Evolutionary conservation across 192 early-diverging fungal species (phyloP).

Genomic region (Coemansia sp.): DNA sequence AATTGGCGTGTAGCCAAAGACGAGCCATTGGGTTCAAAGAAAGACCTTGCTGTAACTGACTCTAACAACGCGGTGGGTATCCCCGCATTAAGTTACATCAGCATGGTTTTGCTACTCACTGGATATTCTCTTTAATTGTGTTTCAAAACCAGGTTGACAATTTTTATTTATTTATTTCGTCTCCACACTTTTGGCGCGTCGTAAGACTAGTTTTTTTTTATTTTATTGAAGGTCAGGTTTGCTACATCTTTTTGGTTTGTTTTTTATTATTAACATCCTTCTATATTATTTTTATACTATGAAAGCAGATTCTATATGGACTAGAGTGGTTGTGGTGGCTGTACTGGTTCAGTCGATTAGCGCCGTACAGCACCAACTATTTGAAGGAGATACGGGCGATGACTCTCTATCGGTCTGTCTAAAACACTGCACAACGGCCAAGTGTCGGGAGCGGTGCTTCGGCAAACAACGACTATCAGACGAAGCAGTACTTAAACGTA

Average conservation of each 20-base stretch:
- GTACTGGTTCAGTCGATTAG: slow-evolving; percentile 3
- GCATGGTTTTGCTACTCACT: slow-evolving; percentile 6
- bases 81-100: slow-evolving; percentile 2
- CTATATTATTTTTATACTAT: neutral
- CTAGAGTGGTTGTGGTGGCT: neutral
- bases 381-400: neutral
- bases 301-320: neutral
- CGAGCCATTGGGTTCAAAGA: neutral
- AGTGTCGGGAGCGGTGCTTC: slow-evolving; percentile 21
- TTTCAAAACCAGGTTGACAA: neutral
- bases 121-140: neutral
- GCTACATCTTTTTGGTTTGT: neutral
- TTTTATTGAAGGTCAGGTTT: neutral
- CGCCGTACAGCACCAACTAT: neutral
- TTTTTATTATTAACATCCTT: neutral
- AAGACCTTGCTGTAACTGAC: neutral
- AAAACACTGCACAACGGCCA: neutral
- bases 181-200: neutral
- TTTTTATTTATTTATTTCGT: neutral
- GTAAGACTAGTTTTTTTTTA: neutral
- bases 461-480: neutral
- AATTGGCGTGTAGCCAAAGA: slow-evolving; percentile 31
- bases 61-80: neutral
- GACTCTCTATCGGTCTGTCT: neutral
- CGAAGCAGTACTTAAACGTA: slow-evolving; percentile 43